Base-by-base conservation (phyloP, 2,329 filamentous ascomycete species). In the Endoconidiophora polonica region DNA sequence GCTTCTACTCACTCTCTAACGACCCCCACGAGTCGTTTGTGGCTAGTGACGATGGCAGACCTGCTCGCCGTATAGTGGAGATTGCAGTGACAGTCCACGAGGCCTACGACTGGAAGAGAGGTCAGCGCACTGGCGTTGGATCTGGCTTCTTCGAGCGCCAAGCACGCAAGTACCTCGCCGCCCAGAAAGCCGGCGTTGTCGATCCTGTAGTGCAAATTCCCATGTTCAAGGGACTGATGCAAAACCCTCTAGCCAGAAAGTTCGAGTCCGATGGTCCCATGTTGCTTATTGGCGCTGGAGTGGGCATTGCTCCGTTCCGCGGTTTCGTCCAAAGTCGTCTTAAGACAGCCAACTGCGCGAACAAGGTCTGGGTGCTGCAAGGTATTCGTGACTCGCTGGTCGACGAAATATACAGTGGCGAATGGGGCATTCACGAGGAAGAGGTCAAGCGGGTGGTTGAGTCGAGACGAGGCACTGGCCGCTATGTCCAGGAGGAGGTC, bases 211-310 rank as follows among this genome's bases (percentile, higher is more conserved):
- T 53, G 4, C 79, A 85, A 57, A 71, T 96, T 4, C 91, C 91
- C 58, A 95, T 98, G 86, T 98, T 98, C 76, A 87, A 94, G 60
- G 91, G 91, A 0, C 72, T 98, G 41, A 98, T 98, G 91, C 81
- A 87, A 54, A 98, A 98, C 63, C 91, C 91, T 0, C 74, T 98
- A 1, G 91, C 88, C 9, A 83, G 81, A 61, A 80, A 95, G 61
- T 98, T 96, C 61, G 82, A 86, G 48, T 81, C 84, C 2, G 90
- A 98, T 62, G 91, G 91, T 0, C 91, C 91, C 0, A 98, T 98
- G 91, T 79, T 98, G 37, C 76, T 98, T 44, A 94, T 98, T 58
- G 91, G 91, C 29, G 91, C 91, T 3, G 91, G 91, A 50, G 91
- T 98, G 20, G 91, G 91, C 56, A 90, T 98, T 64, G 91, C 91